Evolutionary conservation across 139 green algal genomes (phyloP).

Genomic region (Asterochloris sp.): DNA sequence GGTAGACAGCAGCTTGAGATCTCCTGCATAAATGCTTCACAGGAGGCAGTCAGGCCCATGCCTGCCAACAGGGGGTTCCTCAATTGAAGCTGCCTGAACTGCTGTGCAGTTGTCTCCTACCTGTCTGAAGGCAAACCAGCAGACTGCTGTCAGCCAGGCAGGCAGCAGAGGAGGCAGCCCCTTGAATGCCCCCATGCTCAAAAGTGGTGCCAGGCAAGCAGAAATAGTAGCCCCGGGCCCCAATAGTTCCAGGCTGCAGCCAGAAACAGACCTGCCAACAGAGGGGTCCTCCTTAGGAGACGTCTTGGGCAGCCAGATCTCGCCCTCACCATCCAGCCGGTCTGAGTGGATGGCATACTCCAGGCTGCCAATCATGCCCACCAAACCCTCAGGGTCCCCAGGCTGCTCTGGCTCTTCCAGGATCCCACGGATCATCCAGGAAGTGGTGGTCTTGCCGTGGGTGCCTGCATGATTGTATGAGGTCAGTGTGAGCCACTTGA

Average conservation of each 20-base stretch:
- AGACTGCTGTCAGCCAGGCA: no score
- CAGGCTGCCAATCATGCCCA: constrained; percentile 52
- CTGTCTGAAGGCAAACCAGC: no score
- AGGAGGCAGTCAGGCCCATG: no score
- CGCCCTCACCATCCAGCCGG: constrained; percentile 59
- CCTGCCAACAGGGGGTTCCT: no score
- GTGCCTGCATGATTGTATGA: constrained; percentile 55
- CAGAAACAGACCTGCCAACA: constrained; percentile 20
- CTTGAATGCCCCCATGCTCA: no score
- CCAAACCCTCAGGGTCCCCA: background rate
- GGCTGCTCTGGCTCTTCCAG: constrained; percentile 67
- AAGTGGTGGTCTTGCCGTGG: constrained; percentile 92
- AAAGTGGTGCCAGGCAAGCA: background rate
- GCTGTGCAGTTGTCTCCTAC: no score
- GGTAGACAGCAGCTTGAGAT: no score
- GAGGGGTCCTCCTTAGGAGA: constrained; percentile 54
- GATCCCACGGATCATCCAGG: constrained; percentile 86
- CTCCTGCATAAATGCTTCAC: no score
- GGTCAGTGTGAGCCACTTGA: background rate
- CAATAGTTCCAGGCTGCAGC: background rate
- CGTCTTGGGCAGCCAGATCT: constrained; percentile 59
- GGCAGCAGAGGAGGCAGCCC: no score
- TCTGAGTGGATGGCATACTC: constrained; percentile 71
- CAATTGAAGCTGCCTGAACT: no score
- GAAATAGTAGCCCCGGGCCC: background rate